A percentile compares a stretch with the other conserved stretches of the same genome.
These are phyloP conservation scores for Globisporangium ultimum DNA, from an alignment of 352 stramenopile genomes.

Conservation along the genomic window DNA sequence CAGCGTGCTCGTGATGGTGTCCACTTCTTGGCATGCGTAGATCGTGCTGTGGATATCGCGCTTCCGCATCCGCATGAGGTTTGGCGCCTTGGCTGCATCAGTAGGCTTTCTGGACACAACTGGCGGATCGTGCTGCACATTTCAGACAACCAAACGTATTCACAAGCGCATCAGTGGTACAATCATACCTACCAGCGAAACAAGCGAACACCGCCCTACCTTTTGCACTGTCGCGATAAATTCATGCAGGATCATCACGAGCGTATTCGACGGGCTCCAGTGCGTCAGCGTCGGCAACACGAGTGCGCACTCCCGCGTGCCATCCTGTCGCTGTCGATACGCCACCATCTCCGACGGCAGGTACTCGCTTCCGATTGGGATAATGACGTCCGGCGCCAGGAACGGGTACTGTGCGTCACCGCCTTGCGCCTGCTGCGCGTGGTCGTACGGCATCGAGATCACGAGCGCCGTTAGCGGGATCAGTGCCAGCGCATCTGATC, in stretches of 20 bases:
- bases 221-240: constrained; percentile 62
- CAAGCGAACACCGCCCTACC: constrained; percentile 6
- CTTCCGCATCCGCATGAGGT: constrained; percentile 61
- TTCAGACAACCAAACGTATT: neutral
- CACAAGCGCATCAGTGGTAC: no score
- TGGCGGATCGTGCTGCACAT: constrained; percentile 27
- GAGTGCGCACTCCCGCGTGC: constrained; percentile 31
- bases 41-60: constrained; percentile 63
- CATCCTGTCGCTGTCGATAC: neutral
- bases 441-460: constrained; percentile 56
- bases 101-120: constrained; percentile 11
- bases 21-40: constrained; percentile 71
- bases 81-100: neutral
- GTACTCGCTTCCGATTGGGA: constrained; percentile 46
- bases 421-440: constrained; percentile 10
- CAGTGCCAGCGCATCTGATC: constrained; percentile 61
- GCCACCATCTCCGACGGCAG: constrained; percentile 41
- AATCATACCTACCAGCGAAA: no score
- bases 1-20: constrained; percentile 50
- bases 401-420: constrained; percentile 63
- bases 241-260: constrained; percentile 68
- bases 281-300: constrained; percentile 50
- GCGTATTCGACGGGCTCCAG: constrained; percentile 76
- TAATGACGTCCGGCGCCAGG: constrained; percentile 40
- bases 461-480: constrained; percentile 56